Evolutionary conservation across 495 filamentous ascomycete genomes (phyloP), one percentile per base, ranked within the genome.

Genomic region (Glonium stellatum): DNA sequence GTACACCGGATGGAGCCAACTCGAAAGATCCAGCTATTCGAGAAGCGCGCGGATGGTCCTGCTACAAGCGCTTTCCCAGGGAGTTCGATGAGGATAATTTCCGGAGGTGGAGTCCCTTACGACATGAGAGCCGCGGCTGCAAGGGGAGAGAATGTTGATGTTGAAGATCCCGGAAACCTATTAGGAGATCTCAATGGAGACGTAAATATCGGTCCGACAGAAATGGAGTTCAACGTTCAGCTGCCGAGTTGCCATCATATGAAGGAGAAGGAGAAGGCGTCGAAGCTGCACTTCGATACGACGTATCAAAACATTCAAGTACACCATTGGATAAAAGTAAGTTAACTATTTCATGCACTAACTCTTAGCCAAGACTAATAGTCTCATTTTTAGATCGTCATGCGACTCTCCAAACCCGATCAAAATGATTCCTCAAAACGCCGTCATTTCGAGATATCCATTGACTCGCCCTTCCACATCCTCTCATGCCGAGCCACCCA

Each of bases 281-380:
- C 88, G 41, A 82, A 84, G 57, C 73, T 98, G 51, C 89, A 95
- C 71, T 95, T 93, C 60, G 92, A 97, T 66, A 96, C 91, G 51
- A 96, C 93, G 15, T 97, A 92, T 78, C 87, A 88, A 72, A 93
- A 95, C 58, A 96, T 96, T 44, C 90, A 96, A 67, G 92, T 98
- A 50, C 90, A 92, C 67, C 93, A 98, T 70, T 97, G 95, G 93
- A 97, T 98, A 68, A 98, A 98, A 84, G 93, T 95, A 82, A 52
- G 79, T 64, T 23, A 19, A 9, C 8, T 15, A 31, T 31, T 31
- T 31, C 2, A 31, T 31, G 27, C 27, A 31, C 27, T 6, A 31
- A 31, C 27, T 12, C 2, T 59, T 68, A 59, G 52, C 46, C 22
- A 50, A 56, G 51, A 59, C 65, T 70, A 64, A 79, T 2, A 31